A percentile compares a stretch with the other conserved stretches of the same genome.
phyloP scores from a whole-genome alignment of 2,329 filamentous ascomycete species.

The Botrytis porri region DNA sequence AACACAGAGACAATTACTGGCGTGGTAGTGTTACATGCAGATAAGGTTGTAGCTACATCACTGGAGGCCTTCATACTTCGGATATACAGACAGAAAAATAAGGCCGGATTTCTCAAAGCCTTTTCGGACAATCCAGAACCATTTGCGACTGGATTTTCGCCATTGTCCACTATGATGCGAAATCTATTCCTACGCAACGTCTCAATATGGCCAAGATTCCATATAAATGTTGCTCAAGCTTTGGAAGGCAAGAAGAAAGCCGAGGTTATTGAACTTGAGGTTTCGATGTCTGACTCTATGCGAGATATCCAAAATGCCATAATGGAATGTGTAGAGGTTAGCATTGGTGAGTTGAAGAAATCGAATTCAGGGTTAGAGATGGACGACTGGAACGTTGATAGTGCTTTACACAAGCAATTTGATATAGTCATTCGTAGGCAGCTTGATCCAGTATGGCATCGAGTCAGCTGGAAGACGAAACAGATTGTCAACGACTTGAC shows the following conservation, averaged over 20 bases:
- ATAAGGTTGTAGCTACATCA: slow-evolving; percentile 80
- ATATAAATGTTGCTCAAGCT: slow-evolving; percentile 83
- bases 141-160: slow-evolving; percentile 83
- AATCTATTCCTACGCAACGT: slow-evolving; percentile 88
- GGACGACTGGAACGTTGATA: slow-evolving; percentile 96
- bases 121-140: slow-evolving; percentile 93
- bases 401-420: slow-evolving; percentile 87
- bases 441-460: slow-evolving; percentile 94
- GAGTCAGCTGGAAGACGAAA: slow-evolving; percentile 89
- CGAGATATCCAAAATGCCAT: slow-evolving; percentile 89
- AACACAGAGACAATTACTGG: slow-evolving; percentile 84
- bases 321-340: slow-evolving; percentile 93
- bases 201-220: slow-evolving; percentile 90
- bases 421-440: slow-evolving; percentile 85
- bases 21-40: slow-evolving; percentile 82
- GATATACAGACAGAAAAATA: slow-evolving; percentile 93
- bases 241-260: slow-evolving; percentile 90
- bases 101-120: slow-evolving; percentile 88
- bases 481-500: slow-evolving; percentile 90
- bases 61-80: slow-evolving; percentile 92
- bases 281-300: slow-evolving; percentile 95
- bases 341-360: slow-evolving; percentile 91
- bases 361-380: slow-evolving; percentile 86
- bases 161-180: slow-evolving; percentile 84
- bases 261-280: slow-evolving; percentile 94